Evolutionary conservation across 2,329 filamentous ascomycete genomes (phyloP).

Genomic region (Lasiodiplodia theobromae): DNA sequence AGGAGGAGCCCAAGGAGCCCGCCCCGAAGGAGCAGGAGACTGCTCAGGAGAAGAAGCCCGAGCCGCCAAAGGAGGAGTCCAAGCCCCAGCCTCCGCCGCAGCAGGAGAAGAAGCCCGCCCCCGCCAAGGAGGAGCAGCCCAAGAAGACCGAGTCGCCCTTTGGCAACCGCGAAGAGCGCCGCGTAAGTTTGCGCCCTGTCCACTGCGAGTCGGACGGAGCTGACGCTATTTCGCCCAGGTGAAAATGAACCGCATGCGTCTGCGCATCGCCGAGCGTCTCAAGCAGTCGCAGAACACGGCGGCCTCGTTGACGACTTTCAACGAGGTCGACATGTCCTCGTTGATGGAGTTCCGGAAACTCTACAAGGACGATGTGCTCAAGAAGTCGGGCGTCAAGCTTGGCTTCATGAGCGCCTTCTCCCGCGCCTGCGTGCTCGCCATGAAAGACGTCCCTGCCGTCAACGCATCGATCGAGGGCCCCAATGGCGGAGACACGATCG

Average conservation of each 20-base stretch:
- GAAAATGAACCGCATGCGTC: constrained; percentile 99
- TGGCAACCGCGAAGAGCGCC: constrained; percentile 84
- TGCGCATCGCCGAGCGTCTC: constrained; percentile 94
- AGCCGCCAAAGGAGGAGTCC: constrained; percentile 42
- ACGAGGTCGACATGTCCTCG: constrained; percentile 98
- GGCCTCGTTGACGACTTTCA: constrained; percentile 96
- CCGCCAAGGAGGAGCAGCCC: constrained; percentile 41
- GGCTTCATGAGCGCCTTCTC: constrained; percentile 99
- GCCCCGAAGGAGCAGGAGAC: constrained; percentile 65
- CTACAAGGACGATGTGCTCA: constrained; percentile 95
- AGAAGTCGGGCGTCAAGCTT: constrained; percentile 96
- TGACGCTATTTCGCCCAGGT: constrained; percentile 64
- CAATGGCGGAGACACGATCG: constrained; percentile 94
- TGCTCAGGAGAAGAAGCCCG: constrained; percentile 53
- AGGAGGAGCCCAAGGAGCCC: constrained; percentile 67
- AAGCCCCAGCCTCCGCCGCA: constrained; percentile 46
- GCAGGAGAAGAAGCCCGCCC: constrained; percentile 46
- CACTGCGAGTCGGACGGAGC: not conserved
- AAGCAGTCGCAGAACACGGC: constrained; percentile 99
- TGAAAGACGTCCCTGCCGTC: constrained; percentile 92
- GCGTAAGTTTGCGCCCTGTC: constrained; percentile 63
- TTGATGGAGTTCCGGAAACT: constrained; percentile 96
- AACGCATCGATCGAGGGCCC: constrained; percentile 98
- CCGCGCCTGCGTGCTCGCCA: constrained; percentile 85
- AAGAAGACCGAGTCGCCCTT: constrained; percentile 52